Evolutionary conservation across 1,139 yeast genomes (phyloP), one percentile per base, ranked within the genome.

Genomic region (Kodamaea plutei): DNA sequence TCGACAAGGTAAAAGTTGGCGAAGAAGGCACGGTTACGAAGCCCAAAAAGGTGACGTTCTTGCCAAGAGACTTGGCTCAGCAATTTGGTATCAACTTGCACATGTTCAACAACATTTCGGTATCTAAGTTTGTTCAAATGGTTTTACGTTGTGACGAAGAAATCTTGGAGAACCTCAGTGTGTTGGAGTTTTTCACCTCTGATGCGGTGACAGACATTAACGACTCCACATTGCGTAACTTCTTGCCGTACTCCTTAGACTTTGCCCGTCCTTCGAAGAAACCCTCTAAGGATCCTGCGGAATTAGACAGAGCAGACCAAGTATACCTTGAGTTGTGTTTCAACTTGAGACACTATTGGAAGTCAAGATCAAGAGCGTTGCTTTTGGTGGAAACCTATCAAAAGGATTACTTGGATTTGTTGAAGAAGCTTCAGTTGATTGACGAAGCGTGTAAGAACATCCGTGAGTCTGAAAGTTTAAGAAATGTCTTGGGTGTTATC

Each of bases 1-100:
- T 37, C 14, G 53, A 61, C 26, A 50, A 56, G 20, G 16, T 14
- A 11, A 26, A 23, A 7, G 38, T 24, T 5, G 39, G 31, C 4
- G 27, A 40, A 5, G 38, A 36, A 2, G 44, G 36, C 7, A 53
- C 54, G 9, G 57, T 54, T 23, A 57, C 53, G 14, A 63, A 71
- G 31, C 38, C 42, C 3, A 47, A 41, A n/a, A 75, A 79, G 45
- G 53, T 82, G 1, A 62, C 84, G 0, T 78, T 81, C 39, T 66
- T 91, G 37, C 74, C 94, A 2, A 62, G 95, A 36, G 96, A 89
- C 46, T 58, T 88, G 39, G 84, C 94, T 1, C 73, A 67, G 36
- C 91, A 82, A 51, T 87, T 91, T 62, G 97, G 95, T 25, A 91
- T 91, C 50, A 88, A 89, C 47, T 62, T 91, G 36, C 97, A 91